Evolutionary conservation across 2,329 filamentous ascomycete genomes (phyloP).

Genomic region (Fusarium tjaetaba): DNA sequence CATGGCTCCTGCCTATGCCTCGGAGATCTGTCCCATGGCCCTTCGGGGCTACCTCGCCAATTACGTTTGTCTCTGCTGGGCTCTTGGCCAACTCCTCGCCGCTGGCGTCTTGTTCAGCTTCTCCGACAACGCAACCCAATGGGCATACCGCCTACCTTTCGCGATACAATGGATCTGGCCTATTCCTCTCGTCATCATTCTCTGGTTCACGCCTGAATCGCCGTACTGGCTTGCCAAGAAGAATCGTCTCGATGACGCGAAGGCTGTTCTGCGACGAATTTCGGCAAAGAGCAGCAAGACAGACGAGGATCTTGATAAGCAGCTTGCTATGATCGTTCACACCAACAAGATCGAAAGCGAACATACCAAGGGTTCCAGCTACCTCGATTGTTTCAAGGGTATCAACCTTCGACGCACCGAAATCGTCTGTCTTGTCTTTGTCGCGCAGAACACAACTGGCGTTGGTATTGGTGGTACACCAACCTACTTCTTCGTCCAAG

Average conservation of each 20-base stretch:
- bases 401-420: conserved; percentile 57
- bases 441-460: conserved; percentile 53
- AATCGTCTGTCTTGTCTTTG: conserved; percentile 56
- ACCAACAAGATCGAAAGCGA: conserved; percentile 57
- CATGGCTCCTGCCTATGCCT: conserved; percentile 55
- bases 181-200: conserved; percentile 42
- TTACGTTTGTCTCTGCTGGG: conserved; percentile 56
- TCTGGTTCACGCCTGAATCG: conserved; percentile 47
- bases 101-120: conserved; percentile 44
- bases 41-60: conserved; percentile 55
- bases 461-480: conserved; percentile 53
- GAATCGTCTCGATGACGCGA: conserved; percentile 43
- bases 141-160: conserved; percentile 52
- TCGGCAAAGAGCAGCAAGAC: conserved; percentile 44
- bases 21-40: conserved; percentile 55
- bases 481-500: conserved; percentile 60
- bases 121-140: conserved; percentile 35
- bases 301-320: conserved; percentile 53
- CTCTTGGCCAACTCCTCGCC: conserved; percentile 53
- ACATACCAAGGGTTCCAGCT: conserved; percentile 50
- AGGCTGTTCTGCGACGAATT: conserved; percentile 42
- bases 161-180: conserved; percentile 52
- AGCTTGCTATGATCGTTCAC: conserved; percentile 74
- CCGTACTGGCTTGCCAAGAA: conserved; percentile 48
- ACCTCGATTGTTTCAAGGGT: conserved; percentile 60